Evolutionary conservation across 352 stramenopile genomes (phyloP), one percentile per base, ranked within the genome.

Genomic region (Proteromonas lacertae): DNA sequence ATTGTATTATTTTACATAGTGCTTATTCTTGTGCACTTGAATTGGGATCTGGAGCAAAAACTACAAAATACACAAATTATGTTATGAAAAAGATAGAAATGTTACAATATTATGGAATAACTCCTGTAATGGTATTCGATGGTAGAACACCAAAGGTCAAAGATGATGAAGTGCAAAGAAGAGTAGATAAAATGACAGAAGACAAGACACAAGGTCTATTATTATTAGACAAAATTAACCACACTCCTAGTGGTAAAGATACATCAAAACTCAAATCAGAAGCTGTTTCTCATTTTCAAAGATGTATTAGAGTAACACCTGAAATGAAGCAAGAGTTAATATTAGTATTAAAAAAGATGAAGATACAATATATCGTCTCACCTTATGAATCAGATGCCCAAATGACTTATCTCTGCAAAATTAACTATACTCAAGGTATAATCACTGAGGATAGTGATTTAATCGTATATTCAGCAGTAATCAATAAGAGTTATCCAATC

Each of bases 371-470:
- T 50, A 55, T 93, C 18, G 76, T 96, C 1, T 76, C 82, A 9
- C 82, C 82, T 9, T 96, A 93, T 45, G 83, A 96, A 58, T 78
- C 82, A 10, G 83, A 96, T 42, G 77, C 79, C 13, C 77, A 96
- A 53, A 50, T 96, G 32, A 79, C 78, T 1, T 90, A 78, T 45
- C 41, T 94, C 14, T 75, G 63, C 14, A 64, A 62, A 12, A 53
- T 44, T 19, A 55, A 55, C 6, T 51, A 82, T 22, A 54, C 89
- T 26, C 79, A 94, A 42, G 59, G 68, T 0, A 75, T 93, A 20
- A 78, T 96, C 20, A 90, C 74, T 13, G 79, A 96, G 51, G 82
- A 96, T 52, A 81, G 66, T 30, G 82, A 96, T 46, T 75, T 59
- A 35, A 56, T 96, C 14, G 66, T 73, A 2, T 94, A 93, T 48